Evolutionary conservation across 2,329 filamentous ascomycete species (phyloP).

Genomic region (Fusarium falciforme): DNA sequence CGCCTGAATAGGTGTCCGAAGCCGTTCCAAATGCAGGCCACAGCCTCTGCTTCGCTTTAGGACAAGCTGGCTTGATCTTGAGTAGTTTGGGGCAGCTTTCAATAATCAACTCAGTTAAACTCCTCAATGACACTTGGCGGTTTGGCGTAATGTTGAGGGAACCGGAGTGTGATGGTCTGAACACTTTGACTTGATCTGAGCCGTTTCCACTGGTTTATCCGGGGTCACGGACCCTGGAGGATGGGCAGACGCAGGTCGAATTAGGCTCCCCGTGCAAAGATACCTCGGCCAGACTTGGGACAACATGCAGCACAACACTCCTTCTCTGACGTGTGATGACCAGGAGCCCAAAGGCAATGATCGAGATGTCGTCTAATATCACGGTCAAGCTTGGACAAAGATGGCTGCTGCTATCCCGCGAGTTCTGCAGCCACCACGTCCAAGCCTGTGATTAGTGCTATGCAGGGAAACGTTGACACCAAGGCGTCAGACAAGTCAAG

Average conservation of each 20-base stretch:
- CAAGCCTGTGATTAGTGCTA: neutral
- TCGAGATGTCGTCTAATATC: neutral
- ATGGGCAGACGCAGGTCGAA: neutral
- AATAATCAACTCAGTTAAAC: neutral
- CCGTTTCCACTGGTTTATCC: slow-evolving; percentile 1
- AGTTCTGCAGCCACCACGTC: slow-evolving; percentile 2
- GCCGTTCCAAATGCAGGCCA: slow-evolving; percentile 30
- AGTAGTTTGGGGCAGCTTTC: neutral
- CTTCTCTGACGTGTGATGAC: neutral
- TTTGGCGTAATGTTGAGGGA: neutral
- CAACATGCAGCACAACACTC: neutral
- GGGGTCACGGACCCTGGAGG: neutral
- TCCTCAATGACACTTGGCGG: neutral
- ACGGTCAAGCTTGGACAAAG: neutral
- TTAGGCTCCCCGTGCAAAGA: neutral
- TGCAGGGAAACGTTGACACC: slow-evolving; percentile 9
- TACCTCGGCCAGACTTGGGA: neutral
- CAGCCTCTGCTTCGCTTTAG: neutral
- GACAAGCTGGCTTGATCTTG: neutral
- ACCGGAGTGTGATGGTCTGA: neutral
- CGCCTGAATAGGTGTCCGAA: slow-evolving; percentile 16
- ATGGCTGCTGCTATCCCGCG: neutral
- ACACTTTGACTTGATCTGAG: neutral
- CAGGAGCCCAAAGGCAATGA: neutral
- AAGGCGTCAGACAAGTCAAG: slow-evolving; percentile 1